Evolutionary conservation across 2,329 filamentous ascomycete genomes (phyloP), one percentile per base, ranked within the genome.

Genomic region (Clonostachys solani): DNA sequence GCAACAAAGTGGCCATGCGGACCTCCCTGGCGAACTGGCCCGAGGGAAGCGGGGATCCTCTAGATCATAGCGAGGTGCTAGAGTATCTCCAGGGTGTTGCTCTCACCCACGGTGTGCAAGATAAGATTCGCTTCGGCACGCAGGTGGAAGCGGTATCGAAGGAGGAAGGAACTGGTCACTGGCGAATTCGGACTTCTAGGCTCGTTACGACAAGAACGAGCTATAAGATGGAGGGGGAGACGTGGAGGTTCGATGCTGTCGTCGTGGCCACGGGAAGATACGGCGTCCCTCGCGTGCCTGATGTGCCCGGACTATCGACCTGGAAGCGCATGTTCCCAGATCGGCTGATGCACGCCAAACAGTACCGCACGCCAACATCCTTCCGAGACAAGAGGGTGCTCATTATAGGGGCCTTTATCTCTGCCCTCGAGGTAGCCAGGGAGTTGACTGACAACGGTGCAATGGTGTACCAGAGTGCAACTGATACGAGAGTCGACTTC

Each of bases 251-350:
- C 52, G 84, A 89, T 57, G 80, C 81, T 1, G 71, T 89, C 1
- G 75, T 87, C 2, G 77, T 86, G 5, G 83, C 84, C 0, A 82
- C 74, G 23, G 86, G 86, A 0, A 85, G 88, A 60, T 88, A 86
- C 56, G 77, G 79, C 52, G 70, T 83, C 1, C 81, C 83, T 0
- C 77, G 75, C 48, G 65, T 88, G 2, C 85, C 86, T 0, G 69
- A 77, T 38, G 75, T 85, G 4, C 62, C 71, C 0, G 86, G 86
- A 0, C 67, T 88, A 5, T 60, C 67, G 19, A 68, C 68, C 13
- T 87, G 79, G 80, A 80, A 84, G 56, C 45, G 61, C 12, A 55
- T 58, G 5, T 81, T 78, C 51, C 77, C 80, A 0, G 69, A 67
- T 0, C 56, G 66, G 5, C 73, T 89, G 17, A 73, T 72, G 5